Conservation (phyloP, 805 yeast species). For the Candida sphagnicola region DNA sequence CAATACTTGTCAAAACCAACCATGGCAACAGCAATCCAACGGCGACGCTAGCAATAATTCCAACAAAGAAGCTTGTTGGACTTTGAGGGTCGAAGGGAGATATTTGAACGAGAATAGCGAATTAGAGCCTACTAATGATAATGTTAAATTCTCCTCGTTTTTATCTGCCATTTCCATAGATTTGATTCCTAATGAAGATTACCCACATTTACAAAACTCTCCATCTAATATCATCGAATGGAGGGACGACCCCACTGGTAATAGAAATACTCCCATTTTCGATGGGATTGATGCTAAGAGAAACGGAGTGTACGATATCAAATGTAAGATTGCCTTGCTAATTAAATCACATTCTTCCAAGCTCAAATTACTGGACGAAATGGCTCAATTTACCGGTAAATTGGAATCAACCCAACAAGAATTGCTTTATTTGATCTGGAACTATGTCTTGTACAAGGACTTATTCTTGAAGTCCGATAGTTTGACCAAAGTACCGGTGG, state of each 20-base stretch:
- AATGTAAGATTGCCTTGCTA: constrained; percentile 65
- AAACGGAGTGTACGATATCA: constrained; percentile 54
- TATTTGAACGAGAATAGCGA: constrained; percentile 45
- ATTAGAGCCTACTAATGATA: constrained; percentile 5
- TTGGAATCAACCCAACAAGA: constrained; percentile 84
- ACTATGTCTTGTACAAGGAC: constrained; percentile 66
- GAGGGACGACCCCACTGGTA: constrained; percentile 60
- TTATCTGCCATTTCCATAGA: constrained; percentile 84
- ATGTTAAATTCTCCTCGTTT: constrained; percentile 68
- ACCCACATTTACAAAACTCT: constrained; percentile 27
- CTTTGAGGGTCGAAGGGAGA: constrained; percentile 84
- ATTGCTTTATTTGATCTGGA: constrained; percentile 75
- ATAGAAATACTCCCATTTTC: constrained; percentile 32
- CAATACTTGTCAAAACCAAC: constrained; percentile 79
- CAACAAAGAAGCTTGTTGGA: constrained; percentile 74
- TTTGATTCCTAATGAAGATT: constrained; percentile 42
- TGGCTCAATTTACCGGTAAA: constrained; percentile 71
- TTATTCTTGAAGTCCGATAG: constrained; percentile 35
- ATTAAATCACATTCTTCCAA: constrained; percentile 72
- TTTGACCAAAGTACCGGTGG: constrained; percentile 35
- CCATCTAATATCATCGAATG: constrained; percentile 68
- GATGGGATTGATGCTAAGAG: constrained; percentile 90
- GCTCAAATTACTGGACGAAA: constrained; percentile 56
- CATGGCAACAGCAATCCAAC: constrained; percentile 56
- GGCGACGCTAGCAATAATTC: constrained; percentile 1